phyloP scores from a whole-genome alignment of 805 yeast genomes.

The Candida piceae region DNA sequence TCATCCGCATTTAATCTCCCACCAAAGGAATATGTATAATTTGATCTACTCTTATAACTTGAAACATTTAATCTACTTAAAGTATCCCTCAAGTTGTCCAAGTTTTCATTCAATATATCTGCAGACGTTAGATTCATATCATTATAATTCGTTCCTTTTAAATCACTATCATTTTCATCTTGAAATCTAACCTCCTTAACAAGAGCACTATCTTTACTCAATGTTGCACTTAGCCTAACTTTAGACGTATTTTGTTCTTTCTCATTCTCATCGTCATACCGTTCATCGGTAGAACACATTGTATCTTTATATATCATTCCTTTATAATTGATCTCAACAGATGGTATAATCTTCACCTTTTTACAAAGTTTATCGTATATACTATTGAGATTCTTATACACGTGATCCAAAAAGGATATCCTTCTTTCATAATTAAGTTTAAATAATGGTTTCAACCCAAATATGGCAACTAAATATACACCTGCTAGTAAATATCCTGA shows the following conservation, averaged over 20 bases:
- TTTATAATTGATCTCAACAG: conserved; percentile 38
- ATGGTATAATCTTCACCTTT: conserved; percentile 31
- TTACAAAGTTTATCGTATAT: conserved; percentile 26
- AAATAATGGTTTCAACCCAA: conserved; percentile 37
- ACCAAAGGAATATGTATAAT: conserved; percentile 10
- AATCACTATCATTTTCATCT: conserved; percentile 11
- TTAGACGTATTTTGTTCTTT: background rate
- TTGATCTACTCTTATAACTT: conserved; percentile 15
- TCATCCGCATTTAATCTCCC: conserved; percentile 11
- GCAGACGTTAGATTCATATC: conserved; percentile 9
- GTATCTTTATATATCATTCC: conserved; percentile 34
- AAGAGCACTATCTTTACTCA: conserved; percentile 1
- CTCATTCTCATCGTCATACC: conserved; percentile 10
- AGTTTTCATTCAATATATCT: conserved; percentile 18
- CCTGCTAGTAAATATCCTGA: conserved; percentile 32
- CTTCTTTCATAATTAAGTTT: conserved; percentile 36
- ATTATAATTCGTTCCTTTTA: conserved; percentile 7
- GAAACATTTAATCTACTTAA: conserved; percentile 24
- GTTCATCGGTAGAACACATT: conserved; percentile 22
- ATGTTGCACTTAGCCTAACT: background rate
- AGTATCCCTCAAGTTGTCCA: conserved; percentile 26
- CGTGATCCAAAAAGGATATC: conserved; percentile 26
- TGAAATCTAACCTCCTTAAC: conserved; percentile 23
- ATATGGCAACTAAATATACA: conserved; percentile 28
- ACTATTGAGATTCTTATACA: conserved; percentile 24